Percentiles rank a stretch among this genome's conserved stretches.
phyloP scores from a whole-genome alignment of 805 yeast genomes.

The Yarrowia osloensis region DNA sequence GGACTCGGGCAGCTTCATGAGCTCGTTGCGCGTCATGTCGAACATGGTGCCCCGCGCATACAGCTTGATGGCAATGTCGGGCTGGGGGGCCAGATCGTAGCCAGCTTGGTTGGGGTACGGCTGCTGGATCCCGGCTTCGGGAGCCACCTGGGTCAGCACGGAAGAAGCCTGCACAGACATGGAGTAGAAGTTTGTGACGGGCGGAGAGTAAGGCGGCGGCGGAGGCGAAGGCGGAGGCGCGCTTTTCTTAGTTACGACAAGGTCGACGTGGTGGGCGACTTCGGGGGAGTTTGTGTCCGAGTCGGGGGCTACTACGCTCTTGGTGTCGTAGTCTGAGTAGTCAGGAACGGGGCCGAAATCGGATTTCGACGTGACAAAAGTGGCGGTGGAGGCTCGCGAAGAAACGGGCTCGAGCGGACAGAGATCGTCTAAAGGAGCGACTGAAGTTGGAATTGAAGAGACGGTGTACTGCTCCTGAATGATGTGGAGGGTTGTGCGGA shows the following conservation, averaged over 20 bases:
- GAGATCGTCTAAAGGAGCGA: conserved; percentile 28
- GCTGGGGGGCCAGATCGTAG: conserved; percentile 2
- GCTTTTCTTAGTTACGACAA: neutral
- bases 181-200: conserved; percentile 33
- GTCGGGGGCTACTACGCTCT: neutral
- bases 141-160: conserved; percentile 74
- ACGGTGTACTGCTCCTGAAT: conserved; percentile 7
- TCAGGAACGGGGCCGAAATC: conserved; percentile 20
- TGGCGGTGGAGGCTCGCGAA: conserved; percentile 6
- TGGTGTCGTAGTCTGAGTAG: conserved; percentile 1
- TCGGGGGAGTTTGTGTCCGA: neutral
- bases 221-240: conserved; percentile 23
- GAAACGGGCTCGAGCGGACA: conserved; percentile 1
- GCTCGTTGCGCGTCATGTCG: conserved; percentile 80
- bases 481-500: neutral
- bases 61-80: conserved; percentile 67
- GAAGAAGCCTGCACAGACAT: conserved; percentile 37
- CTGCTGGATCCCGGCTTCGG: conserved; percentile 39
- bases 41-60: conserved; percentile 75
- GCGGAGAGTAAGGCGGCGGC: conserved; percentile 39
- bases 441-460: conserved; percentile 17
- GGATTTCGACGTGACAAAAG: conserved; percentile 11
- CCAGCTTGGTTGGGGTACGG: conserved; percentile 25
- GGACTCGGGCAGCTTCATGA: conserved; percentile 90
- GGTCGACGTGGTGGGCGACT: too few species aligned